These are phyloP conservation scores for Bifiguratus adelaidae DNA, from an alignment of 192 early-diverging fungal species.

Conservation along the genomic window DNA sequence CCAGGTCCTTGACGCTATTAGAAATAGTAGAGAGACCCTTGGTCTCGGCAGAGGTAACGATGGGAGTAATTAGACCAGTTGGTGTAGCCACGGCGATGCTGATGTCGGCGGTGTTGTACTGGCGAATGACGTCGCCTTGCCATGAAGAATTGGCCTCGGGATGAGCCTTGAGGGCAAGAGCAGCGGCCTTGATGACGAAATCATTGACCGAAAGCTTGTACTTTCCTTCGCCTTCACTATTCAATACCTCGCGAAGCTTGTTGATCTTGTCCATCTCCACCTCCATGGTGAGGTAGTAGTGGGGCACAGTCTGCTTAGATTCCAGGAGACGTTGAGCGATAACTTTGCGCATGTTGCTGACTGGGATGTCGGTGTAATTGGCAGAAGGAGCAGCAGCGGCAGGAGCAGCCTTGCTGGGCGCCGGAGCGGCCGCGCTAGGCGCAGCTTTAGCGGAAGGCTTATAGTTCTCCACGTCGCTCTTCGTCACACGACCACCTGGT, in stretches of 20 bases:
- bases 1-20: conserved; percentile 75
- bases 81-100: conserved; percentile 93
- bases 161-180: conserved; percentile 78
- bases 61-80: conserved; percentile 92
- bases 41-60: conserved; percentile 70
- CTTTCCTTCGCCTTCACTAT: conserved; percentile 70
- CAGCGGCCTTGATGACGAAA: conserved; percentile 94
- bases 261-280: conserved; percentile 82
- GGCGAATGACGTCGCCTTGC: conserved; percentile 77
- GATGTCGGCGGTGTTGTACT: conserved; percentile 88
- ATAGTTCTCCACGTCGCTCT: conserved; percentile 78
- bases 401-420: conserved; percentile 23
- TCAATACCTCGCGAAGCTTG: conserved; percentile 82
- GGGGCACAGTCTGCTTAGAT: conserved; percentile 64
- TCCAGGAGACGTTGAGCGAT: conserved; percentile 69
- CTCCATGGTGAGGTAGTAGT: conserved; percentile 80
- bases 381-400: conserved; percentile 22
- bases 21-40: conserved; percentile 85
- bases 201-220: conserved; percentile 99
- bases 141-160: conserved; percentile 91
- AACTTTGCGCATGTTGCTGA: conserved; percentile 71
- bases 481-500: conserved; percentile 82
- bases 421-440: conserved; percentile 26
- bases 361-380: conserved; percentile 64
- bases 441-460: conserved; percentile 20